Evolutionary conservation across 441 rosid genomes (phyloP), one percentile per base, ranked within the genome.

Genomic region (Kokia cookei): DNA sequence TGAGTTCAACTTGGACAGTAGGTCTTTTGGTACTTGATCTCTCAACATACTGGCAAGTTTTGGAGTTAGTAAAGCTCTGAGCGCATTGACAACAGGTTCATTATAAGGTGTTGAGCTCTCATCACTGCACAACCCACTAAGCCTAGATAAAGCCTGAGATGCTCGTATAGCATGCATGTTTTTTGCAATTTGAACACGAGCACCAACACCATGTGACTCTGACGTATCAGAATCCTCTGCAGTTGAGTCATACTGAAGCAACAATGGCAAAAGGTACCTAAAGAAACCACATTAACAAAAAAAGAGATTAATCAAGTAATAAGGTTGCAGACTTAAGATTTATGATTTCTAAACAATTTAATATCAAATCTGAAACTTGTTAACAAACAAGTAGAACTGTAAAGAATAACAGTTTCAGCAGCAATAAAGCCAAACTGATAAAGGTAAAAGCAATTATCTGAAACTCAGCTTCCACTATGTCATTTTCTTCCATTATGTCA

Each of bases 201-300:
- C 88, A 74, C 99, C 99, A 80, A 94, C 99, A 73, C 95, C 96
- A 81, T 85, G 98, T 27, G 98, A 91, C 81, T 93, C 97, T 11
- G 62, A 73, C 27, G 84, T 79, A 71, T 87, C 93, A 63, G 97
- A 87, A 84, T 92, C 98, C 80, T 91, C 97, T 6, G 98, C 99
- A 71, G 99, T 96, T 71, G 98, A 91, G 88, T 96, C 99, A 83
- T 89, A 96, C 85, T 96, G 99, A 72, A 96, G 94, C 89, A 96
- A 81, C 83, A 94, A 82, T 50, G 99, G 99, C 69, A 96, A 79
- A 66, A 96, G 98, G 82, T 86, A 94, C 99, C 99, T 96, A 84
- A 76, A 70, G 54, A 80, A 75, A 73, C 60, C 73, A 77, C 73
- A 75, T 75, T 60, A 80, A 73, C 37, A 72, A 59, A 57, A 43